Conservation (phyloP, 1,284 basidiomycete genomes). For the Cryptococcus amylolentus region DNA sequence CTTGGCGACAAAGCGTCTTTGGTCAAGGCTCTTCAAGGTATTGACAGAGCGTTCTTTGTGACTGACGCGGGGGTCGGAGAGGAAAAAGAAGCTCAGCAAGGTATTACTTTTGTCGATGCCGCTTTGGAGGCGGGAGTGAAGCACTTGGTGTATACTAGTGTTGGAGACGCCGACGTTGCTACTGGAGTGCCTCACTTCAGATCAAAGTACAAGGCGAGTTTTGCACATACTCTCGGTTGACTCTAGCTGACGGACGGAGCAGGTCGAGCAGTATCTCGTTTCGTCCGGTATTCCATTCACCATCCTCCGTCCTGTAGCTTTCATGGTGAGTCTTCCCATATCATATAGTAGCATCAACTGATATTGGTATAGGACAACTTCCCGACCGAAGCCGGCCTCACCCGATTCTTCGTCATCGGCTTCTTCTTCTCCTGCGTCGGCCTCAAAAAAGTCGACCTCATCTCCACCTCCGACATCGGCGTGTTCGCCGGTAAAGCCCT, state of each 20-base stretch:
- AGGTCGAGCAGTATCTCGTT: slow-evolving; percentile 51
- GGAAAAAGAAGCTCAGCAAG: slow-evolving; percentile 33
- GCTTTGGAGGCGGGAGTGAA: slow-evolving; percentile 15
- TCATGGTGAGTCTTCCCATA: slow-evolving; percentile 47
- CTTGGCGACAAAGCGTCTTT: slow-evolving; percentile 43
- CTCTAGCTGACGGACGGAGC: slow-evolving; percentile 19
- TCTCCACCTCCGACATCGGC: slow-evolving; percentile 17
- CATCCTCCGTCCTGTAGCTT: slow-evolving; percentile 47
- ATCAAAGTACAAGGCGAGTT: slow-evolving; percentile 30
- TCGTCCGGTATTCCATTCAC: slow-evolving; percentile 41
- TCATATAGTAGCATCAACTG: background rate
- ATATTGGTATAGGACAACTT: slow-evolving; percentile 17
- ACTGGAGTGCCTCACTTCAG: slow-evolving; percentile 16
- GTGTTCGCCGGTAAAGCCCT: slow-evolving; percentile 18
- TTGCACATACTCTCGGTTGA: slow-evolving; percentile 49
- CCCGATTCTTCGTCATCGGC: slow-evolving; percentile 13
- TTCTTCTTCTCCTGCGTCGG: slow-evolving; percentile 11
- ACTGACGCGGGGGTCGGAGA: slow-evolving; percentile 32
- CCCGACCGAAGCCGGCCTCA: slow-evolving; percentile 8
- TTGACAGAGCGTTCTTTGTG: slow-evolving; percentile 18
- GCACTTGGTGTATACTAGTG: slow-evolving; percentile 20
- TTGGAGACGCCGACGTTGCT: slow-evolving; percentile 9
- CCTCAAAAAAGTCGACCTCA: slow-evolving; percentile 5
- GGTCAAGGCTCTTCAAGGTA: slow-evolving; percentile 41
- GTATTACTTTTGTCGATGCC: slow-evolving; percentile 17